Evolutionary conservation across 345 rosid genomes (phyloP).

Genomic region (Physaria fendleri): DNA sequence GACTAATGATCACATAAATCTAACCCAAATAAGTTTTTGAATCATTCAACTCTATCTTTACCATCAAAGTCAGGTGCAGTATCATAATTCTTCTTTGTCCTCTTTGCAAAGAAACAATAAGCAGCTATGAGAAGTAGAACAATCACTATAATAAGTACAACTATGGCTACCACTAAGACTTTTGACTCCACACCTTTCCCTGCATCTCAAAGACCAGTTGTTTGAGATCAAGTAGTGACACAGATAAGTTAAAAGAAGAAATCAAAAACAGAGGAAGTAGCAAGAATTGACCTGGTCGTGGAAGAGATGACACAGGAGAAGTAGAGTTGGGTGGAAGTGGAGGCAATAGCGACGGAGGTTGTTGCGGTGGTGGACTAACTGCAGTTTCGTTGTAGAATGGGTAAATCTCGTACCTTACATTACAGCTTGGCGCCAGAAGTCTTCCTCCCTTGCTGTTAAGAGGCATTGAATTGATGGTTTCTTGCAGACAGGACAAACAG

Average conservation of each 20-base stretch:
- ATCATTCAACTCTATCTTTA: background rate
- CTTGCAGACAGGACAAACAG: conserved; percentile 25
- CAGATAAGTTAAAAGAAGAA: background rate
- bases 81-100: conserved; percentile 22
- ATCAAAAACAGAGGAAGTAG: background rate
- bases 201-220: background rate
- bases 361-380: background rate
- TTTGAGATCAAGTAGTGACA: background rate
- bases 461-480: background rate
- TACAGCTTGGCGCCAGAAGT: conserved; percentile 32
- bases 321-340: background rate
- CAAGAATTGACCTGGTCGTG: background rate
- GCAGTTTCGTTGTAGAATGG: conserved; percentile 24
- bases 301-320: conserved; percentile 1
- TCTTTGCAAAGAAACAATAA: conserved; percentile 27
- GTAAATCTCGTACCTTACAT: conserved; percentile 24
- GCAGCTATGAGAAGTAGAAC: conserved; percentile 11
- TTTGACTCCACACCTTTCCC: background rate
- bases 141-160: background rate
- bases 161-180: background rate
- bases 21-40: background rate
- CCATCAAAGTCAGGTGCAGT: conserved; percentile 24
- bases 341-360: too few species aligned
- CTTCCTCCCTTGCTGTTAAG: conserved; percentile 18
- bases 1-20: background rate